A percentile compares a stretch with the other conserved stretches of the same genome.
phyloP scores from a whole-genome alignment of 176 grass and related monocot species.

The Lolium multiflorum region DNA sequence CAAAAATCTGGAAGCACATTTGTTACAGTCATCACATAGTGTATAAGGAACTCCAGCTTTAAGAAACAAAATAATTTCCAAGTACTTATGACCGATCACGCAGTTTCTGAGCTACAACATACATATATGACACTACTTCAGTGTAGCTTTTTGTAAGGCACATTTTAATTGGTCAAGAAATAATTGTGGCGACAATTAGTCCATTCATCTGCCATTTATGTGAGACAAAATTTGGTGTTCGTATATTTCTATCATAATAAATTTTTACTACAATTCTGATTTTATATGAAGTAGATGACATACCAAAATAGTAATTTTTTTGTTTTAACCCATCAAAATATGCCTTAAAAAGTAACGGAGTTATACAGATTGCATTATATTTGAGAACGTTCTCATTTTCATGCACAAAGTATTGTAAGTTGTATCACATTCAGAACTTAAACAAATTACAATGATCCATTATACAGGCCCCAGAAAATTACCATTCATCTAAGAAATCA shows the following conservation, averaged over 20 bases:
- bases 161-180: neutral
- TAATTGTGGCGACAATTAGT: neutral
- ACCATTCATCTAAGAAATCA: neutral
- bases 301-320: neutral
- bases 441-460: neutral
- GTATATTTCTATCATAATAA: neutral
- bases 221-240: neutral
- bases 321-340: neutral
- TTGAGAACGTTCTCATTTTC: neutral
- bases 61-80: neutral
- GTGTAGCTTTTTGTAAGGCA: neutral
- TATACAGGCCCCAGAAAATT: neutral
- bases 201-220: neutral
- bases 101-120: neutral
- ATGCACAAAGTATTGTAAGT: neutral
- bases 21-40: neutral
- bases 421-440: neutral
- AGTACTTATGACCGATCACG: neutral
- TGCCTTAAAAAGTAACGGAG: neutral
- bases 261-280: neutral
- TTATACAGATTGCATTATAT: neutral
- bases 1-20: neutral
- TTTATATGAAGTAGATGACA: neutral
- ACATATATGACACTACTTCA: neutral
- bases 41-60: neutral